Evolutionary conservation across 2,329 filamentous ascomycete species (phyloP).

Genomic region (Fusarium sp.): DNA sequence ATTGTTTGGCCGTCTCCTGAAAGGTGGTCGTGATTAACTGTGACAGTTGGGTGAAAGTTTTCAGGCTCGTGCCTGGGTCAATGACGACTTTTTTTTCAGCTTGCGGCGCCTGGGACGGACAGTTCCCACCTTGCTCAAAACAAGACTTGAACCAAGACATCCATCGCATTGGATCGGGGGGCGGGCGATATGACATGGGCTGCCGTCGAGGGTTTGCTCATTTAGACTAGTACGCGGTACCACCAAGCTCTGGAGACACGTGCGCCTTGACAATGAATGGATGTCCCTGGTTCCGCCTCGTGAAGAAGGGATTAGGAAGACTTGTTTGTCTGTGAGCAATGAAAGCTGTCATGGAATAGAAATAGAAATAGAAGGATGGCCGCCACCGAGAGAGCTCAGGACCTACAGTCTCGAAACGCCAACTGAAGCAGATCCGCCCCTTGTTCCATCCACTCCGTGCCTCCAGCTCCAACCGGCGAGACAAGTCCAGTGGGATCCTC

Average conservation of each 20-base stretch:
- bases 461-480: neutral
- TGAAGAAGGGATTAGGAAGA: neutral
- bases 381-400: neutral
- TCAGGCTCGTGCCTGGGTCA: neutral
- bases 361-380: neutral
- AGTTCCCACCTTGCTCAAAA: constrained; percentile 1
- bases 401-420: constrained; percentile 25
- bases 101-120: neutral
- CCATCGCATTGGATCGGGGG: neutral
- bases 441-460: neutral
- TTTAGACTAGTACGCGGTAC: neutral
- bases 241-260: constrained; percentile 1
- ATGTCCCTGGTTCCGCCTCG: neutral
- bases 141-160: neutral
- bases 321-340: neutral
- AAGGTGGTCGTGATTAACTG: neutral
- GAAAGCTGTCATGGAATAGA: neutral
- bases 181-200: neutral
- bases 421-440: constrained; percentile 28
- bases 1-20: neutral
- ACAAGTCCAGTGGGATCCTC: constrained; percentile 5
- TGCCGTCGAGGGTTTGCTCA: constrained; percentile 4
- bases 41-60: neutral
- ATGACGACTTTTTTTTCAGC: neutral
- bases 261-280: neutral